Evolutionary conservation across 768 basidiomycete species (phyloP).

Genomic region (Termitomyces sp.): DNA sequence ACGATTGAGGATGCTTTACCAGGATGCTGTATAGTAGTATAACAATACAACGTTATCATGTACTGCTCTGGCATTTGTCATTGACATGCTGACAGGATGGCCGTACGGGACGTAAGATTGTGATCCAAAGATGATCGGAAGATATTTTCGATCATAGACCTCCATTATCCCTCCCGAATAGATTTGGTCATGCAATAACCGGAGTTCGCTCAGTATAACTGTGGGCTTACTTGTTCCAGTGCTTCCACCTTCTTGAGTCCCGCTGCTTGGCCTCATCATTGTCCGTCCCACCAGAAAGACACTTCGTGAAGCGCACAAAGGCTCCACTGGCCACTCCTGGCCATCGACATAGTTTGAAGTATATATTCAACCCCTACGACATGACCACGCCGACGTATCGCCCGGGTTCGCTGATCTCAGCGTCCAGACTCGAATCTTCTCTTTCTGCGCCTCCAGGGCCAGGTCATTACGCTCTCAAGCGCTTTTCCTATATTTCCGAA

Average conservation of each 20-base stretch:
- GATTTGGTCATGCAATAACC: conserved; percentile 9
- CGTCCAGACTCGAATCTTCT: conserved; percentile 4
- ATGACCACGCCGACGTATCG: conserved; percentile 11
- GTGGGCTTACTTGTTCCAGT: neutral
- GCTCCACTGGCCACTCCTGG: neutral
- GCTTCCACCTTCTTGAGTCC: neutral
- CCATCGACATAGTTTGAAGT: conserved; percentile 3
- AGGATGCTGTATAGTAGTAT: neutral
- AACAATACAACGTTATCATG: neutral
- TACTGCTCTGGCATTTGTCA: conserved; percentile 4
- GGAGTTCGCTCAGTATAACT: conserved; percentile 7
- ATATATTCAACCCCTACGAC: conserved; percentile 10
- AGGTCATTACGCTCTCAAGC: conserved; percentile 32
- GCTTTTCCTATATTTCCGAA: conserved; percentile 30
- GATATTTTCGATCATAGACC: conserved; percentile 2
- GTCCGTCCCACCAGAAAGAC: neutral
- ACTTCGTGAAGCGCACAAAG: neutral
- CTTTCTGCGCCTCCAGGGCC: conserved; percentile 12
- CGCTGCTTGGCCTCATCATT: conserved; percentile 1
- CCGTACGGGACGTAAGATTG: neutral
- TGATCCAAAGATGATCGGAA: conserved; percentile 10
- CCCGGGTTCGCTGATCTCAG: conserved; percentile 10
- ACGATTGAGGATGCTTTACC: conserved; percentile 40
- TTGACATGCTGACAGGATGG: conserved; percentile 5
- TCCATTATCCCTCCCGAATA: conserved; percentile 5